phyloP scores from a whole-genome alignment of 2,329 filamentous ascomycete genomes.

The Chrysoporthe austroafricana region DNA sequence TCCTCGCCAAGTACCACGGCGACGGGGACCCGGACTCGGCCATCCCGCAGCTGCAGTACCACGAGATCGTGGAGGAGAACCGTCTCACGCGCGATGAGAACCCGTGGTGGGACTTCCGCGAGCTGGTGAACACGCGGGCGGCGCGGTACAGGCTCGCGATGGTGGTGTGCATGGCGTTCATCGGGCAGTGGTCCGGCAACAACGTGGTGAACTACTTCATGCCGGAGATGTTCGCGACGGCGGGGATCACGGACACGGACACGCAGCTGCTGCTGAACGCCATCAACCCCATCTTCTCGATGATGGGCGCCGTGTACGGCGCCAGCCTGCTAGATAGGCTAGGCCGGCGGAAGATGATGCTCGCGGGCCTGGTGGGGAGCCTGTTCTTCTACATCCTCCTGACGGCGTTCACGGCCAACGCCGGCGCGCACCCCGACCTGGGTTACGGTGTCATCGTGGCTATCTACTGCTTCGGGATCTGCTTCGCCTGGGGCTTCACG shows the following conservation, averaged over 20 bases:
- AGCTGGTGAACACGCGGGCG: constrained; percentile 44
- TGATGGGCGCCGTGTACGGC: constrained; percentile 53
- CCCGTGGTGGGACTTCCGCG: constrained; percentile 51
- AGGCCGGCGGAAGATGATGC: constrained; percentile 53
- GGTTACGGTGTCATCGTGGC: constrained; percentile 27
- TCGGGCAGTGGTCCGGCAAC: constrained; percentile 49
- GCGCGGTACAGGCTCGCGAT: constrained; percentile 46
- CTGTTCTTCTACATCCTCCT: constrained; percentile 41
- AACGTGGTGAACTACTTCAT: constrained; percentile 52
- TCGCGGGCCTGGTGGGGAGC: constrained; percentile 20
- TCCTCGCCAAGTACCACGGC: constrained; percentile 43
- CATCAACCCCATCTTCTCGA: constrained; percentile 55
- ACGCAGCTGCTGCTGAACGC: constrained; percentile 54
- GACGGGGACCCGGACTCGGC: constrained; percentile 44
- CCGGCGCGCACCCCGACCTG: constrained; percentile 36
- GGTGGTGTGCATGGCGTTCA: constrained; percentile 46
- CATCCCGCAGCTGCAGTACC: constrained; percentile 45
- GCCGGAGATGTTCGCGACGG: constrained; percentile 53
- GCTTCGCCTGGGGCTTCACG: constrained; percentile 56
- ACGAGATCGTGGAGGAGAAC: constrained; percentile 46
- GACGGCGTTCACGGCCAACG: constrained; percentile 49
- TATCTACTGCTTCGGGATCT: constrained; percentile 52
- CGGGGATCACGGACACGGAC: constrained; percentile 47
- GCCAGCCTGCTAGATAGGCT: constrained; percentile 53
- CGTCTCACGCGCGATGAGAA: constrained; percentile 47